These are phyloP conservation scores for Encephalitozoon intestinalis DNA, from an alignment of 371 early-diverging fungal species.

Conservation along the genomic window DNA sequence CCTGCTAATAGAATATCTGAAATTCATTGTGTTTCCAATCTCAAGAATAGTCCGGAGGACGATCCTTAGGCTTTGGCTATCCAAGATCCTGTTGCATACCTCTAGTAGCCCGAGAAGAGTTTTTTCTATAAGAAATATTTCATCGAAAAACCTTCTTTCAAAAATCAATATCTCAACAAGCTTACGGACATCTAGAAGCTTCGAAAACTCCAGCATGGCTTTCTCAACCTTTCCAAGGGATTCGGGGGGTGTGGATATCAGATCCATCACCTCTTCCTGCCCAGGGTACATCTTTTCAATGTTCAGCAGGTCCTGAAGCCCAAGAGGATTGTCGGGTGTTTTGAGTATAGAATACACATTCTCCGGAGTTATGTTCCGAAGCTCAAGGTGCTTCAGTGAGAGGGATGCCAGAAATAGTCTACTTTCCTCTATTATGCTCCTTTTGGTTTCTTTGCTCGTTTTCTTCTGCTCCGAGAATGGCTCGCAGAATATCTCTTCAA, in stretches of 20 bases:
- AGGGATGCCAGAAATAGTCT: constrained; percentile 45
- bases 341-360: constrained; percentile 21
- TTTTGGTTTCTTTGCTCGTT: neutral
- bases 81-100: constrained; percentile 12
- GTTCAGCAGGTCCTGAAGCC: constrained; percentile 34
- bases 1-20: constrained; percentile 15
- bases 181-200: constrained; percentile 13
- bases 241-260: neutral
- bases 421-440: constrained; percentile 5
- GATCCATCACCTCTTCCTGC: constrained; percentile 17
- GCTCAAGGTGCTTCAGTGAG: constrained; percentile 34
- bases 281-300: constrained; percentile 26
- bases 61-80: constrained; percentile 30
- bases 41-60: constrained; percentile 39
- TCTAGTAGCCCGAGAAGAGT: neutral
- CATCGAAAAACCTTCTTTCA: constrained; percentile 46
- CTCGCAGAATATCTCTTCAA: constrained; percentile 48
- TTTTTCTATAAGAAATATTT: constrained; percentile 11
- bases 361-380: constrained; percentile 25
- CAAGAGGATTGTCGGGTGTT: constrained; percentile 6
- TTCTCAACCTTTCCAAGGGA: constrained; percentile 25
- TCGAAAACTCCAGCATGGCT: constrained; percentile 25
- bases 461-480: neutral
- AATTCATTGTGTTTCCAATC: constrained; percentile 47
- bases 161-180: constrained; percentile 35